phyloP scores from a whole-genome alignment of 2,329 filamentous ascomycete genomes.

The Bipolaris zeicola region DNA sequence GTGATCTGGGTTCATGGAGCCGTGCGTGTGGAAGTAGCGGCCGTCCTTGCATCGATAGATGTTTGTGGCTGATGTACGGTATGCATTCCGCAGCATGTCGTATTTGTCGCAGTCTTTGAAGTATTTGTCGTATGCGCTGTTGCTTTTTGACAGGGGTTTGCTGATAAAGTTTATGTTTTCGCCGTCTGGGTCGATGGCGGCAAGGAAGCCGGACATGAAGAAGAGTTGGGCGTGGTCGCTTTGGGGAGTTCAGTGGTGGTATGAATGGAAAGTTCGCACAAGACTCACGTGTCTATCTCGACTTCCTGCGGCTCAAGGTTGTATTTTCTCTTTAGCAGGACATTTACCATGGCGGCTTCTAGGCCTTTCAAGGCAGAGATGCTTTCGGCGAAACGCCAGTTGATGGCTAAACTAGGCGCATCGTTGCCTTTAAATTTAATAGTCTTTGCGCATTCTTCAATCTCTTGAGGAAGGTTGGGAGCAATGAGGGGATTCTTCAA shows the following conservation, averaged over 20 bases:
- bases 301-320: conserved; percentile 47
- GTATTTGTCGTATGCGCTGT: too few species aligned
- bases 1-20: conserved; percentile 55
- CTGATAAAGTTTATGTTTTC: conserved; percentile 13
- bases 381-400: conserved; percentile 63
- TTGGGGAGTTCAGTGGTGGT: too few species aligned
- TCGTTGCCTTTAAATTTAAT: conserved; percentile 53
- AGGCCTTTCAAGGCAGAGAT: conserved; percentile 57
- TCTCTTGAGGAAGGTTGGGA: conserved; percentile 45
- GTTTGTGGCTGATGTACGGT: conserved; percentile 50
- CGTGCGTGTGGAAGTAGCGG: conserved; percentile 56
- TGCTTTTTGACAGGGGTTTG: too few species aligned
- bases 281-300: conserved; percentile 53
- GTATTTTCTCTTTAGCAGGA: conserved; percentile 56
- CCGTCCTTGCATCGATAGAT: conserved; percentile 56
- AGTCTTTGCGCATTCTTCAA: conserved; percentile 41
- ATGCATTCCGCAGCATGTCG: conserved; percentile 31
- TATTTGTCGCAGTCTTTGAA: conserved; percentile 20
- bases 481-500: conserved; percentile 51
- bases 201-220: conserved; percentile 50
- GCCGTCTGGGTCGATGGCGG: conserved; percentile 41
- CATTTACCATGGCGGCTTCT: conserved; percentile 55
- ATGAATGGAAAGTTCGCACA: too few species aligned
- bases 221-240: conserved; percentile 53
- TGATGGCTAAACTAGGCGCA: conserved; percentile 58